Evolutionary conservation across 345 rosid genomes (phyloP), one percentile per base, ranked within the genome.

Genomic region (Rhizophora mangle): DNA sequence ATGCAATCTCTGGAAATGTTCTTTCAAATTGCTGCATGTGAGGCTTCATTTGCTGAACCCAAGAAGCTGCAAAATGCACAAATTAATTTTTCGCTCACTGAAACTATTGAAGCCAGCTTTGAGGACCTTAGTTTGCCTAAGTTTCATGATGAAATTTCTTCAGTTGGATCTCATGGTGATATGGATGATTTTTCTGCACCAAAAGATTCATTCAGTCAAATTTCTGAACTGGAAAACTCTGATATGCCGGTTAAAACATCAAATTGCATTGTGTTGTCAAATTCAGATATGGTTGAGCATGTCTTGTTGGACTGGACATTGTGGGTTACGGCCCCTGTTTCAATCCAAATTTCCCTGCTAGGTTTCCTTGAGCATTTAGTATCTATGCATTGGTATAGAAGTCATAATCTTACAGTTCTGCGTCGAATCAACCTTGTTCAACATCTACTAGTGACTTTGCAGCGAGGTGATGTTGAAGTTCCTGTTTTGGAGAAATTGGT

Each of bases 341-440:
- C 97, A 49, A 89, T 92, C 81, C 99, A 96, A 84, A 92, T 92
- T 83, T 81, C 98, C 30, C 84, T 96, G 66, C 86, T 96, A 65
- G 90, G 95, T 54, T 96, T 96, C 83, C 95, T 96, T 75, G 99
- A 96, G 84, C 92, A 96, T 80, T 86, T 96, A 68, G 99, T 96
- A 63, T 96, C 99, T 58, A 96, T 92, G 99, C 96, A 96, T 76
- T 92, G 99, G 98, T 96, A 96, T 77, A 85, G 99, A 82, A 92
- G 85, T 82, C 99, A 96, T 82, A 96, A 96, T 84, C 97, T 96
- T 64, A 90, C 98, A 6, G 83, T 92, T 78, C 85, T 96, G 70
- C 97, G 98, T 18, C 88, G 86, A 80, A 92, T 96, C 71, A 92
- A 92, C 72, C 92, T 96, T 79, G 99, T 96, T 65, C 97, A 96